A percentile compares a stretch with the other conserved stretches of the same genome.
phyloP scores from a whole-genome alignment of 176 grass and related monocot genomes.

The Eremochloa ophiuroides region DNA sequence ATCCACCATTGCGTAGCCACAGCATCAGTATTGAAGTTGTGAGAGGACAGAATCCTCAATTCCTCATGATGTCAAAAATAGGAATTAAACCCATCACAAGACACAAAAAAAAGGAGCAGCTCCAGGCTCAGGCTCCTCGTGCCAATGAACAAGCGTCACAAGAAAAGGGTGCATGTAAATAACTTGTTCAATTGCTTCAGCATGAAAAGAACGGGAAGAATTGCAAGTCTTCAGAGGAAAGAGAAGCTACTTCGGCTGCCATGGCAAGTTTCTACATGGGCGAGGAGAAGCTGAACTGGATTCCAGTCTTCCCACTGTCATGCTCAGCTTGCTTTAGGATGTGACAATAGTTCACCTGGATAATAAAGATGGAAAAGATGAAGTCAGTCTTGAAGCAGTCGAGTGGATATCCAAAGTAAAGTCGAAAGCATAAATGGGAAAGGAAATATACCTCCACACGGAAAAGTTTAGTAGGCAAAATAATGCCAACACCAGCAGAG shows the following conservation, averaged over 20 bases:
- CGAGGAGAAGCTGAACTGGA: constrained; percentile 94
- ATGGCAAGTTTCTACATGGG: constrained; percentile 42
- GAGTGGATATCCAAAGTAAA: not conserved
- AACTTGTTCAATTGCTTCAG: not conserved
- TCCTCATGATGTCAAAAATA: not conserved
- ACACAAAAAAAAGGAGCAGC: not conserved
- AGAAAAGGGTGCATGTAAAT: not conserved
- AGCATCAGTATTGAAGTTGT: not conserved
- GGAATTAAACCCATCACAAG: not conserved
- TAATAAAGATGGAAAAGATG: not conserved
- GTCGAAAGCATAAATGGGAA: not conserved
- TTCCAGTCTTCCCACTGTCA: constrained; percentile 74
- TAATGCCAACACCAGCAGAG: constrained; percentile 73
- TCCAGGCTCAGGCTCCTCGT: constrained; percentile 3
- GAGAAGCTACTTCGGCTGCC: not conserved
- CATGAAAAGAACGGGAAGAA: not conserved
- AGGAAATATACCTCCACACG: constrained; percentile 68
- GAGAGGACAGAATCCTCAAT: not conserved
- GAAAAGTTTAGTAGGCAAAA: constrained; percentile 86
- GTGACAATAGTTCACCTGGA: constrained; percentile 93
- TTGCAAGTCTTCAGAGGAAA: not conserved
- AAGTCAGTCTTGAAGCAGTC: not conserved
- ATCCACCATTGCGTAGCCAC: constrained; percentile 10
- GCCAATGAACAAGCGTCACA: not conserved
- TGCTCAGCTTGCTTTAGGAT: constrained; percentile 82